Evolutionary conservation across 2,329 filamentous ascomycete genomes (phyloP), one percentile per base, ranked within the genome.

Genomic region (Diaporthe sp.): DNA sequence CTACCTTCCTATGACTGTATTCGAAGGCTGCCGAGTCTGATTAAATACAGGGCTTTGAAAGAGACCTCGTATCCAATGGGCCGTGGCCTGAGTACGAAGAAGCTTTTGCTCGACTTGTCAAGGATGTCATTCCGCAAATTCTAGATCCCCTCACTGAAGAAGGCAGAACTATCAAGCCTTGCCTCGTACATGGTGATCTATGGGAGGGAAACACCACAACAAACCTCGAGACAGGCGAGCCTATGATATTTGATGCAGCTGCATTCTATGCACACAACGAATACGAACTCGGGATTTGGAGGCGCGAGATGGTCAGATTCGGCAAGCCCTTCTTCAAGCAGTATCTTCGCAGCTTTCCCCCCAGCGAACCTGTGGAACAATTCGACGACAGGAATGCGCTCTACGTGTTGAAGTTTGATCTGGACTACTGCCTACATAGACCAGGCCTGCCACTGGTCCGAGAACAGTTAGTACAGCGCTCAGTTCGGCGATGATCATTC

Each of bases 381-480:
- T 74, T 42, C 2, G 59, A 74, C 4, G 73, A 74, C 32, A 61
- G 73, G 15, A 74, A 74, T 42, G 42, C 58, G 1, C 58, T 74
- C 30, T 74, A 74, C 32, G 75, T 32, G 17, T 9, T 63, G 59
- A 63, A 63, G 19, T 63, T 63, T 15, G 59, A 63, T 5, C 6
- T 63, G 0, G 59, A 63, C 59, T 63, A 63, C 39, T n/a, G 39
- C 7, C 25, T 63, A 30, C 59, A 63, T 9, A 44, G 59, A 32
- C 59, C 59, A 8, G 59, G 59, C 5, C 15, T 63, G 39, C 39
- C 59, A 4, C 17, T 63, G 25, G 39, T 63, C 39, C 39, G 59
- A 1, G 17, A 63, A 32, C 39, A 63, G 59, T 63, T 25, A 17
- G 59, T 63, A 12, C 25, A 3, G 9, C 25, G 1, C 19, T 25